Base-by-base conservation (phyloP, 257 asterid genomes). In the Thymus mandschuricus region DNA sequence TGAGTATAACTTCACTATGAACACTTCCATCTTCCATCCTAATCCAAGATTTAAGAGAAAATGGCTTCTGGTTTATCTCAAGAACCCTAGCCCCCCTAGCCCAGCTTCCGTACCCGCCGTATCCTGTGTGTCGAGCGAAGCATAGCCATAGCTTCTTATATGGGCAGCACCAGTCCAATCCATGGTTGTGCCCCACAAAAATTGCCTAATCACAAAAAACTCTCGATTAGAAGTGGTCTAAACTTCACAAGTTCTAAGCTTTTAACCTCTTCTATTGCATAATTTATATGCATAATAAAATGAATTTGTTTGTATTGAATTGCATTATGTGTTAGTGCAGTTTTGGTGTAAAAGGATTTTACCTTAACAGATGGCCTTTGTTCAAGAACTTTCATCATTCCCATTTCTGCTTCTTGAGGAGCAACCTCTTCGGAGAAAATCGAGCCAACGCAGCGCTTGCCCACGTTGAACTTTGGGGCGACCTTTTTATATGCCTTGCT, bases 131-230 rank as follows among this genome's bases (percentile, higher is more conserved):
- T 33, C 96, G 82, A 55, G 96, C 97, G 70, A 82, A 94, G 84
- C 99, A 94, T 66, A 94, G 78, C 97, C 97, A 91, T 12, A 91
- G 72, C 67, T 81, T 74, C 87, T 81, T 83, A 55, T 84, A 62
- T 3, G 99, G 97, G 77, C 97, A 94, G 76, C 97, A 94, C 99
- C 99, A 94, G 72, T 94, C 99, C 79, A 94, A 66, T 63, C 97
- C 97, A 74, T 91, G 97, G 86, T 94, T 94, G 78, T 91, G 97
- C 6, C 97, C 97, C 5, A 89, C 99, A 81, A 91, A 91, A 67
- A 91, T 82, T 4, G 95, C 97, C 98, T 93, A 76, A 8, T 75
- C 73, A 77, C 48, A 52, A 51, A 51, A 45, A 35, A 3, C 33
- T 12, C 62, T 29, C 10, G 40, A 9, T 10, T 9, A 38, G 8